Base-by-base conservation (phyloP, 2,329 filamentous ascomycete species). In the Dryadomyces sulphureus region DNA sequence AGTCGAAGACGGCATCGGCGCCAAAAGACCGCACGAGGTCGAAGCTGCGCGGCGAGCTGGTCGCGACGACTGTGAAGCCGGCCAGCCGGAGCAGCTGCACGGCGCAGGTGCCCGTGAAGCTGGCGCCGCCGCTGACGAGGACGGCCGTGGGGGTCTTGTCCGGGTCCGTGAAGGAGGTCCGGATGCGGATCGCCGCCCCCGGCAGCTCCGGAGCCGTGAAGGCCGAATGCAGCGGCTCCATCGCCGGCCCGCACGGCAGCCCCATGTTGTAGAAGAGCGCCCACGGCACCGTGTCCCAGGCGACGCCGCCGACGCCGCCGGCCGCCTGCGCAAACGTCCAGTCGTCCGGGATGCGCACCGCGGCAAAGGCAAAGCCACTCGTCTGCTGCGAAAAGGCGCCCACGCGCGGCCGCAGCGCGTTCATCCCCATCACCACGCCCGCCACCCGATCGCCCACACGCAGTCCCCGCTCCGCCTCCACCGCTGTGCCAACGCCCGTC, bases 31-130 rank as follows among this genome's bases (percentile, higher is more conserved):
- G 16, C 16, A 36, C 16, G 9, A 17, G 17, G 34, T 36, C 34
- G 17, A 36, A 36, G n/a, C 17, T 36, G 34, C 16, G 34, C 5
- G 34, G 34, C 34, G 34, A 36, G 34, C 16, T 8, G 16, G 34
- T 36, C 11, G 34, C 12, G 17, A 36, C 5, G 34, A 36, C 34
- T 5, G n/a, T n/a, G 34, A 16, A 19, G 4, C 34, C 34, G 4
- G 34, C n/a, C 4, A 36, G 34, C 12, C 9, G 3, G 6, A 19
- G 19, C 19, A 12, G 12, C 38, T 59, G 58, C 24, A 57, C 59
- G 40, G 62, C 64, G 45, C 55, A 11, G 6, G 17, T 36, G n/a
- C 34, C 34, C 7, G 34, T 36, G 9, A n/a, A 12, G 14, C 14
- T 16, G 34, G 16, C 7, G 34, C 34, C 34, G 5, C 34, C 34